Conservation (phyloP, 441 rosid genomes). For the Omphalea diandra region DNA sequence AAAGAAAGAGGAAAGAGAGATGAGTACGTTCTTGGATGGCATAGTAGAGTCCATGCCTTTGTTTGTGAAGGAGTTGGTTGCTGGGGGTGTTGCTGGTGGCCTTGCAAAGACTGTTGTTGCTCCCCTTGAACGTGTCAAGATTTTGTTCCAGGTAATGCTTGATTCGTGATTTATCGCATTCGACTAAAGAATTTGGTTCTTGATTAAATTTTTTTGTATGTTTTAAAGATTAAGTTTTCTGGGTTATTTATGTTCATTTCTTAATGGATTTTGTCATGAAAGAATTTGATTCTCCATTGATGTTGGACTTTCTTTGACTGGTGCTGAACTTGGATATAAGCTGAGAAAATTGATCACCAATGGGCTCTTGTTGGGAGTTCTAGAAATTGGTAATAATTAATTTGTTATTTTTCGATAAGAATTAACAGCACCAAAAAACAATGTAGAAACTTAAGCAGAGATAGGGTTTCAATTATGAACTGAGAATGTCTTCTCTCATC, state of each 20-base stretch:
- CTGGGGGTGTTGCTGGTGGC: no score
- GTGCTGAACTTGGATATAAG: neutral
- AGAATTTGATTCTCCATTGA: neutral
- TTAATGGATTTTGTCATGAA: neutral
- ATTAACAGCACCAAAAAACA: neutral
- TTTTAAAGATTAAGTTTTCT: no score
- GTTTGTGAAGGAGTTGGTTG: constrained; percentile 73
- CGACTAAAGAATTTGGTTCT: no score
- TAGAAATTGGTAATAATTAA: neutral
- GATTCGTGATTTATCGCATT: neutral
- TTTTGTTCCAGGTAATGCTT: constrained; percentile 72
- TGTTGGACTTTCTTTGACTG: constrained; percentile 7
- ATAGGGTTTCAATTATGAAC: neutral
- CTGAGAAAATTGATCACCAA: no score
- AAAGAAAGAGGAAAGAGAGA: constrained; percentile 57
- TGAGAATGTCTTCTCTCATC: neutral
- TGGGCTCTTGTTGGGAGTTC: no score
- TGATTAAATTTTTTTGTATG: no score
- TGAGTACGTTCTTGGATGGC: constrained; percentile 40
- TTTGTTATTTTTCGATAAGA: neutral
- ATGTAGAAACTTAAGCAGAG: neutral
- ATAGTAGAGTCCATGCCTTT: constrained; percentile 68
- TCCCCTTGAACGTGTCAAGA: constrained; percentile 94
- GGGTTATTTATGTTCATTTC: neutral
- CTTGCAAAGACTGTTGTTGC: constrained; percentile 86